These are phyloP conservation scores for Yamadazyma buinensis DNA, from an alignment of 1,139 yeast species.

Conservation along the genomic window DNA sequence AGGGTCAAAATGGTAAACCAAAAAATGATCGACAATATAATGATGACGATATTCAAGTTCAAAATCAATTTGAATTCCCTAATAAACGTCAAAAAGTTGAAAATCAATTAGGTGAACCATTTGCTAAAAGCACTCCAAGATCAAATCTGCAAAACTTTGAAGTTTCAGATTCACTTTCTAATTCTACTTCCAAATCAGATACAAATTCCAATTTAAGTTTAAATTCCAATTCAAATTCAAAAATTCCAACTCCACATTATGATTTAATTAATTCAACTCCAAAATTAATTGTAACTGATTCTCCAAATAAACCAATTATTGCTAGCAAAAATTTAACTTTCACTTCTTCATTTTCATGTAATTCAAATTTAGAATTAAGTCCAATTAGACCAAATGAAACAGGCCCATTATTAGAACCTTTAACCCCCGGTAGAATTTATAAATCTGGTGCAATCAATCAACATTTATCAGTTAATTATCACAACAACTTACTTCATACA, in stretches of 20 bases:
- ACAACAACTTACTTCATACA: slow-evolving; percentile 1
- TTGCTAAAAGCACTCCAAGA: slow-evolving; percentile 9
- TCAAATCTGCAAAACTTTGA: too few species aligned
- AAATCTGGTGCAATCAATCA: slow-evolving; percentile 16
- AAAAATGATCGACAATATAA: slow-evolving; percentile 1
- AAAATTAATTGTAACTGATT: slow-evolving; percentile 27
- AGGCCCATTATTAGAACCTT: slow-evolving; percentile 61
- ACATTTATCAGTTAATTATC: slow-evolving; percentile 13
- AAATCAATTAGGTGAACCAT: slow-evolving; percentile 36
- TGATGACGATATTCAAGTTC: slow-evolving; percentile 1
- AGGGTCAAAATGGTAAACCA: slow-evolving; percentile 6
- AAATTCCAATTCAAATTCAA: background rate
- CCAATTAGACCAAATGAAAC: slow-evolving; percentile 56
- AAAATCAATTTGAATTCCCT: slow-evolving; percentile 10
- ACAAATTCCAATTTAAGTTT: slow-evolving; percentile 8
- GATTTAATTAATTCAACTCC: slow-evolving; percentile 20
- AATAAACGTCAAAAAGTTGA: slow-evolving; percentile 18
- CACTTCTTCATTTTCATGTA: slow-evolving; percentile 63
- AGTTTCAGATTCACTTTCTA: too few species aligned
- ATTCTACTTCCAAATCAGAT: slow-evolving; percentile 21
- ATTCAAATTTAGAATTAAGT: slow-evolving; percentile 59
- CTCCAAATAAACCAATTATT: slow-evolving; percentile 38
- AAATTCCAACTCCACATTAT: slow-evolving; percentile 3
- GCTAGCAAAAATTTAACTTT: slow-evolving; percentile 45
- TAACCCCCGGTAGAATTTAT: slow-evolving; percentile 41